Conservation (phyloP, 2,329 filamentous ascomycete genomes). For the Fusarium keratoplasticum region DNA sequence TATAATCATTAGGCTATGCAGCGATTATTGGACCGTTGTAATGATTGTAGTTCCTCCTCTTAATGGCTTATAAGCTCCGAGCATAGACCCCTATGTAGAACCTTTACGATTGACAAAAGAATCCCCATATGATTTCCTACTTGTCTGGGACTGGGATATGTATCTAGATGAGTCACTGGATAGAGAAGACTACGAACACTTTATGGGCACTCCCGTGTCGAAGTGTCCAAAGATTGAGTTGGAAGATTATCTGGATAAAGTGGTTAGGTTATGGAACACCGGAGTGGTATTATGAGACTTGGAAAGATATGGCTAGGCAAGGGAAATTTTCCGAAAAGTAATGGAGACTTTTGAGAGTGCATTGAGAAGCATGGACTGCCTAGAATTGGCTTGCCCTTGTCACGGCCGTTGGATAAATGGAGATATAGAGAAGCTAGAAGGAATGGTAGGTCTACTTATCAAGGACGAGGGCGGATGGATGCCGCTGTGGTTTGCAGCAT, state of each 20-base stretch:
- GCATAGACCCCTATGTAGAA: background rate
- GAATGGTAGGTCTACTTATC: background rate
- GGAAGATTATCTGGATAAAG: background rate
- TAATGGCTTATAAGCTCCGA: background rate
- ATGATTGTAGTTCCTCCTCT: background rate
- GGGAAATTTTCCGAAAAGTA: too few relatives aligned
- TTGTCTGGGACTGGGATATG: background rate
- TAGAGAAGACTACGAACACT: background rate
- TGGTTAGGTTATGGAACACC: background rate
- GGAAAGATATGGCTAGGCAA: fast-evolving
- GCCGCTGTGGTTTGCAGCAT: background rate
- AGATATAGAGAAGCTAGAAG: background rate
- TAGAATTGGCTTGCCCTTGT: background rate
- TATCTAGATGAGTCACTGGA: background rate
- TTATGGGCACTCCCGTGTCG: fast-evolving
- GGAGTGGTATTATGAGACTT: background rate
- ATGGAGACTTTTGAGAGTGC: background rate
- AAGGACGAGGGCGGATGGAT: background rate
- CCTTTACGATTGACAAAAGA: background rate
- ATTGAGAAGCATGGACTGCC: background rate
- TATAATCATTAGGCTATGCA: background rate
- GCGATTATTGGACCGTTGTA: background rate
- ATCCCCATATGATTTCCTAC: background rate
- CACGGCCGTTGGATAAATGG: background rate
- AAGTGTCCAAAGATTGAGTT: background rate